These are phyloP conservation scores for Penicillium alfredii DNA, from an alignment of 495 filamentous ascomycete genomes.

Conservation along the genomic window DNA sequence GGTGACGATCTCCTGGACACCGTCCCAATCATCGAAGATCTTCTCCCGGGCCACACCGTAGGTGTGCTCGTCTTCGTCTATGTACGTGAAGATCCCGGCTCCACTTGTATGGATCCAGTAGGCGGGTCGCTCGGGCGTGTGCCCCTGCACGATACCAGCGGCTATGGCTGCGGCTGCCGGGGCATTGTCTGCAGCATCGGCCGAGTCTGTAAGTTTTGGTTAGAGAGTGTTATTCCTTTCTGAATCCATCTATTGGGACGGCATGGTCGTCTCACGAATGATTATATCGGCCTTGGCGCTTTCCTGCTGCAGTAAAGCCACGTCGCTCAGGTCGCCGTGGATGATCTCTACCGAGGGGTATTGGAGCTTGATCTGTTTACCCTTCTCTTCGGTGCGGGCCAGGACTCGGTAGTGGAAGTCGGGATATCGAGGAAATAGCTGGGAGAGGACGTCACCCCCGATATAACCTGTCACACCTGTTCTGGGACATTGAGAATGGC, in stretches of 20 bases:
- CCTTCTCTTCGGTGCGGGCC: conserved; percentile 54
- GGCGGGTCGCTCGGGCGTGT: conserved; percentile 20
- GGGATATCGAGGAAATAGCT: conserved; percentile 49
- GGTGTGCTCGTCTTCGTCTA: conserved; percentile 5
- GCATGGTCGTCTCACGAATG: conserved; percentile 45
- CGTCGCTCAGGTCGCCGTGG: conserved; percentile 33
- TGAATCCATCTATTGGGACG: too few species aligned
- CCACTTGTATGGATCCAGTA: conserved; percentile 37
- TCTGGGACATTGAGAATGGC: conserved; percentile 6
- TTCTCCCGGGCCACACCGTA: too few species aligned
- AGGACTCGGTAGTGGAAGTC: conserved; percentile 55
- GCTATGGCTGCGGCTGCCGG: conserved; percentile 30
- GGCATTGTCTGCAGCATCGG: conserved; percentile 37
- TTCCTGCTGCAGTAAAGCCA: conserved; percentile 30
- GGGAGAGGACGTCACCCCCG: conserved; percentile 56
- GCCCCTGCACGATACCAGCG: conserved; percentile 21
- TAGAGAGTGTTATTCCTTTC: too few species aligned
- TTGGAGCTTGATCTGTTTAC: conserved; percentile 44
- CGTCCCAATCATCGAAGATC: conserved; percentile 41
- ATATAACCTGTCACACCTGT: conserved; percentile 59
- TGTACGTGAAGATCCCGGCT: conserved; percentile 9
- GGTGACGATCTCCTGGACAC: conserved; percentile 36
- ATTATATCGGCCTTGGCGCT: conserved; percentile 42
- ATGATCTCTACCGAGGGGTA: conserved; percentile 38
- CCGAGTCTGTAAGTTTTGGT: too few species aligned